Conservation (phyloP, 2,329 filamentous ascomycete genomes). For the Phoma herbarum region DNA sequence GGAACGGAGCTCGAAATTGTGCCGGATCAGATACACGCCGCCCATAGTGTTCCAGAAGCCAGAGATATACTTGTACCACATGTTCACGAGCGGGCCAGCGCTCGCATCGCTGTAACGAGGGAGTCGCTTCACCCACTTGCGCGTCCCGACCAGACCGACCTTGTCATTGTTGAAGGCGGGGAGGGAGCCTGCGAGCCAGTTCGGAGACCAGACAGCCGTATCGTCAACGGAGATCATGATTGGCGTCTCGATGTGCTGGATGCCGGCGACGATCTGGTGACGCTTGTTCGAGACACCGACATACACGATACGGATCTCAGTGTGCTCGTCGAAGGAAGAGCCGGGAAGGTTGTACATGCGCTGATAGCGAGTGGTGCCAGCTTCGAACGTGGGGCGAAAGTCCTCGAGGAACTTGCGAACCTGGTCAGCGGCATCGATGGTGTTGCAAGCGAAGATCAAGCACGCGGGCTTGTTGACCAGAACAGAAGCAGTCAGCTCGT, state of each 20-base stretch:
- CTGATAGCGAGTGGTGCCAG: slow-evolving; percentile 23
- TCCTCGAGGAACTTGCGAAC: slow-evolving; percentile 5
- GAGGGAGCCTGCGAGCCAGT: slow-evolving; percentile 25
- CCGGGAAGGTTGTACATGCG: slow-evolving; percentile 5
- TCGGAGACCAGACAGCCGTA: slow-evolving; percentile 30
- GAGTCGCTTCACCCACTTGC: slow-evolving; percentile 34
- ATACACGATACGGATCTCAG: slow-evolving; percentile 17
- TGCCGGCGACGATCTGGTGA: slow-evolving; percentile 24
- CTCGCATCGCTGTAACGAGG: not conserved
- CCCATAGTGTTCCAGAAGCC: slow-evolving; percentile 38
- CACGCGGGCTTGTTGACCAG: slow-evolving; percentile 25
- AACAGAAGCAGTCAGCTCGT: slow-evolving; percentile 24
- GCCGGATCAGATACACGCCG: slow-evolving; percentile 42
- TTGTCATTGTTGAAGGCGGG: slow-evolving; percentile 29
- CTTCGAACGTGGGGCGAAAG: slow-evolving; percentile 9
- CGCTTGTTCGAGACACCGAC: slow-evolving; percentile 33
- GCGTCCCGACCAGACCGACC: slow-evolving; percentile 37
- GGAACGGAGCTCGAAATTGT: slow-evolving; percentile 46
- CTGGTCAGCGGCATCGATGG: not conserved
- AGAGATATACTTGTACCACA: slow-evolving; percentile 19
- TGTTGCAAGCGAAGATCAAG: slow-evolving; percentile 34
- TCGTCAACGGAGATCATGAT: slow-evolving; percentile 33
- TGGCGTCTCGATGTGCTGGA: slow-evolving; percentile 15
- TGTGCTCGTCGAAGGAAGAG: not conserved
- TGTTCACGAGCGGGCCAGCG: not conserved